Base-by-base conservation (phyloP, 331 rosid species). In the Rosa hybrid region DNA sequence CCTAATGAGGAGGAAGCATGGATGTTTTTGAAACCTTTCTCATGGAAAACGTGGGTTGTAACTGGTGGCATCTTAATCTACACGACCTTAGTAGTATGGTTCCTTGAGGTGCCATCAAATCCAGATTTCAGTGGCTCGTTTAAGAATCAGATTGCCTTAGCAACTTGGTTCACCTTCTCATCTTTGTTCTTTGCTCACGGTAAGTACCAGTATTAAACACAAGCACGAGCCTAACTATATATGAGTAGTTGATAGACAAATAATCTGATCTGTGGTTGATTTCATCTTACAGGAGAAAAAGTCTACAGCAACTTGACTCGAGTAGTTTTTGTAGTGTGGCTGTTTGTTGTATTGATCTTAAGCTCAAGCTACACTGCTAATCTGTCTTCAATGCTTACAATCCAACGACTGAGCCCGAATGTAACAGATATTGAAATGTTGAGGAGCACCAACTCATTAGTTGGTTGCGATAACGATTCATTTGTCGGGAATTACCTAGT, bases 101-200 rank as follows among this genome's bases (percentile, higher is more conserved):
- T 72, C 59, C 83, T 91, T 41, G 95, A 91, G 71, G 50, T 70
- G 21, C 77, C 30, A 54, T 60, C 68, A 4, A 91, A 83, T 75
- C 86, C 90, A 10, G 90, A 83, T 53, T 91, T 91, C 72, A 76
- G 73, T 27, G 90, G 90, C 20, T 62, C 80, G 51, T 85, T 70
- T 89, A 83, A 75, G 79, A 68, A 68, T 34, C 92, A 89, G 71
- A 82, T 91, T 17, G 82, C 88, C 82, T 86, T 87, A 30, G 81
- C 91, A 68, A 78, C 84, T 69, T 91, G 95, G 95, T 91, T 91
- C 63, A 87, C 92, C 77, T 79, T 89, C 85, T 89, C 91, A 50
- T 83, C 95, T 65, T 21, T 91, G 16, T 91, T 91, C 90, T 89
- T 87, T 68, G 90, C 91, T 51, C 92, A 91, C 38, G 86, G 95